phyloP scores from a whole-genome alignment of 2,329 filamentous ascomycete genomes.

The Ophiostoma quercus region DNA sequence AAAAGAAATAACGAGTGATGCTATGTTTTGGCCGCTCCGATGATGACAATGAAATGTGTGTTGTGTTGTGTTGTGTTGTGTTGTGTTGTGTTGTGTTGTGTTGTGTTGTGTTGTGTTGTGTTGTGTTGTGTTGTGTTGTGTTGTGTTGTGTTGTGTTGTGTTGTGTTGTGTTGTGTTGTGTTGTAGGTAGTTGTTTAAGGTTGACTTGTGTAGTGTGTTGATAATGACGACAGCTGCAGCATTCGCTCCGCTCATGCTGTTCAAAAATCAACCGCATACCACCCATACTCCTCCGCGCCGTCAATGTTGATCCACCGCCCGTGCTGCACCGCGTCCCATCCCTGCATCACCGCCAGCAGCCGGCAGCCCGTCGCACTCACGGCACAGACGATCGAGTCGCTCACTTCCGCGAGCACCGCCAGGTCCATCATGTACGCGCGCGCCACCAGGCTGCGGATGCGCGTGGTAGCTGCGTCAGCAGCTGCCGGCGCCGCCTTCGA shows the following conservation, averaged over 20 bases:
- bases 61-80: too few relatives aligned
- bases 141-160: too few relatives aligned
- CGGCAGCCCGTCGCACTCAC: slow-evolving; percentile 69
- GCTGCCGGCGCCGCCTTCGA: too few relatives aligned
- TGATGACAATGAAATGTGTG: not conserved
- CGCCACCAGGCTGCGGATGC: slow-evolving; percentile 67
- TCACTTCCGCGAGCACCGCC: slow-evolving; percentile 62
- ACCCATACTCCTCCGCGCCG: slow-evolving; percentile 63
- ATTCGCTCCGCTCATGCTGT: not conserved
- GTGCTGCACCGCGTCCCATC: slow-evolving; percentile 64
- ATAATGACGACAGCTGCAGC: too few relatives aligned
- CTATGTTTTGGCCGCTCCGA: slow-evolving; percentile 13
- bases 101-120: too few relatives aligned
- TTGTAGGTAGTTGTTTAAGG: too few relatives aligned
- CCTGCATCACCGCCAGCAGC: slow-evolving; percentile 78
- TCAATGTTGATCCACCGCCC: slow-evolving; percentile 75
- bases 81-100: too few relatives aligned
- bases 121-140: too few relatives aligned
- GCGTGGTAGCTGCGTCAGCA: slow-evolving; percentile 47
- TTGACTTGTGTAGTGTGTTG: too few relatives aligned
- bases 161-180: too few relatives aligned
- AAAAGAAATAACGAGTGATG: slow-evolving; percentile 2
- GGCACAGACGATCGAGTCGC: slow-evolving; percentile 69
- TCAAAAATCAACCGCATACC: slow-evolving; percentile 37
- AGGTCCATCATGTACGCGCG: slow-evolving; percentile 79